phyloP scores from a whole-genome alignment of 352 stramenopile genomes.

The Saprolegnia diclina region DNA sequence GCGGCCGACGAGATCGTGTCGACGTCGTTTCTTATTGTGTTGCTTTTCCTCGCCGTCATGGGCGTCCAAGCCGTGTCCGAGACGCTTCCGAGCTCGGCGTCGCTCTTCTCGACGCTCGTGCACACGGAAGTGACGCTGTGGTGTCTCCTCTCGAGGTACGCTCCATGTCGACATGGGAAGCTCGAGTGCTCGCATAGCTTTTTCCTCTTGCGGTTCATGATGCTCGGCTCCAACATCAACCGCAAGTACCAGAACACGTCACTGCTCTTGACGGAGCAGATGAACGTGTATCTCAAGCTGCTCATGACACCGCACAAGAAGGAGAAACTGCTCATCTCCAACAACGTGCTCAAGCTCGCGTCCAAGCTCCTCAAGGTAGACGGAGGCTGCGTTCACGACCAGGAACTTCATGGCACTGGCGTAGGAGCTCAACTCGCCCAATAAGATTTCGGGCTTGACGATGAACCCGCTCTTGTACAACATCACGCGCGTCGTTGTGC shows the following conservation, averaged over 20 bases:
- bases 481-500: slow-evolving; percentile 81
- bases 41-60: slow-evolving; percentile 81
- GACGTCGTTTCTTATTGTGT: slow-evolving; percentile 82
- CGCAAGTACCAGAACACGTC: slow-evolving; percentile 90
- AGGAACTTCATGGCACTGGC: slow-evolving; percentile 26
- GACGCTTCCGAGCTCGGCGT: slow-evolving; percentile 38
- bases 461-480: slow-evolving; percentile 90
- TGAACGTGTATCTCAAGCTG: slow-evolving; percentile 83
- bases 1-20: slow-evolving; percentile 86
- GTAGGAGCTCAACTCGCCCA: slow-evolving; percentile 83
- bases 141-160: slow-evolving; percentile 76
- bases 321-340: slow-evolving; percentile 84
- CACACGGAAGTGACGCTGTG: slow-evolving; percentile 84
- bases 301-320: slow-evolving; percentile 84
- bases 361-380: slow-evolving; percentile 85
- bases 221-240: slow-evolving; percentile 87
- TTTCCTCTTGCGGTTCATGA: slow-evolving; percentile 89
- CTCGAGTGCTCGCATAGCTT: slow-evolving; percentile 36
- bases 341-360: slow-evolving; percentile 87
- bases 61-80: slow-evolving; percentile 77
- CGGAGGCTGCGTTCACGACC: too few relatives aligned
- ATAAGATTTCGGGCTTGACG: slow-evolving; percentile 85
- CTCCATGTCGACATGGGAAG: neutral
- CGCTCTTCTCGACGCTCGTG: slow-evolving; percentile 45
- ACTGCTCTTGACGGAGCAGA: slow-evolving; percentile 86